These are phyloP conservation scores for Coemansia sp. DNA, from an alignment of 192 early-diverging fungal genomes.

Conservation along the genomic window DNA sequence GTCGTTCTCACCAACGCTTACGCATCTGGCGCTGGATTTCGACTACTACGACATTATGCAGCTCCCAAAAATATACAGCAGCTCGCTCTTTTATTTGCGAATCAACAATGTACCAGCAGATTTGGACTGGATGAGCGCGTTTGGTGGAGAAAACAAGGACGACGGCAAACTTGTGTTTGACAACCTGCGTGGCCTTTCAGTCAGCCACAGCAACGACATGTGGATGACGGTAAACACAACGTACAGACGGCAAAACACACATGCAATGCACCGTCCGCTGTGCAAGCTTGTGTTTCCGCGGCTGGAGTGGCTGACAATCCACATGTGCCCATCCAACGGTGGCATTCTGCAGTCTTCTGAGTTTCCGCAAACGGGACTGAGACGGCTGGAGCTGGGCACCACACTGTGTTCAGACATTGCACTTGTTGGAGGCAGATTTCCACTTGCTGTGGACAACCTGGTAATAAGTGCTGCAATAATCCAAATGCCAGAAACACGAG, in stretches of 20 bases:
- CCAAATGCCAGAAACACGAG: background rate
- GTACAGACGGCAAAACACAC: background rate
- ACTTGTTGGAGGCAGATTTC: background rate
- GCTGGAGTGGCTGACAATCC: background rate
- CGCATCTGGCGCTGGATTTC: background rate
- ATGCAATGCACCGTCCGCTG: background rate
- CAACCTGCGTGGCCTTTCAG: background rate
- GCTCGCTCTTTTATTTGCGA: background rate
- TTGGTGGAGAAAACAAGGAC: background rate
- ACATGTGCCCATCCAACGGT: background rate
- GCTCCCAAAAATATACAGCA: background rate
- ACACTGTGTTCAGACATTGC: background rate
- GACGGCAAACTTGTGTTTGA: background rate
- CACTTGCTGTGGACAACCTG: background rate
- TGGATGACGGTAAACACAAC: background rate
- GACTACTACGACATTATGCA: background rate
- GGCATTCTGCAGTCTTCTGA: conserved; percentile 2
- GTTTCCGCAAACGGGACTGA: background rate
- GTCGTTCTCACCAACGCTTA: background rate
- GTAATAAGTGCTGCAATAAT: background rate
- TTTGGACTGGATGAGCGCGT: background rate
- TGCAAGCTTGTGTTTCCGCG: conserved; percentile 4
- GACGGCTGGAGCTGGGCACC: background rate
- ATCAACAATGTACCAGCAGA: background rate
- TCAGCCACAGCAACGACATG: background rate